Base-by-base conservation (phyloP, 1,139 yeast genomes). In the Blastobotrys elegans region DNA sequence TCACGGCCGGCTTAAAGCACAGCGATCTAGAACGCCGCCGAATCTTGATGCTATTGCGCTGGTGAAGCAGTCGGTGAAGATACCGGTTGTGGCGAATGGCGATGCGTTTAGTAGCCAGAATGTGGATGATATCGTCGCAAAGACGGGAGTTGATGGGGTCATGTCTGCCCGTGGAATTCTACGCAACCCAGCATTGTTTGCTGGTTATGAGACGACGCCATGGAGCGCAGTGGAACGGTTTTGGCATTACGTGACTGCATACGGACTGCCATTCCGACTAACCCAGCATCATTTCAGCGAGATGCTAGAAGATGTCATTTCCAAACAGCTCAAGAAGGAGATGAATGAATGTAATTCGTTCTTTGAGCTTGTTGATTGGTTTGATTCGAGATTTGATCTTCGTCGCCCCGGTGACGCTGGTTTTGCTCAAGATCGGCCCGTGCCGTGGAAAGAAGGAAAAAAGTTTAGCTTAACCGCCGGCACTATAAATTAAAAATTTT, bases 131-230 rank as follows among this genome's bases (percentile, higher is more conserved):
- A 89, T 90, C 29, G 79, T 79, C 0, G 70, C 76, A 16, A 64
- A 64, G 42, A 89, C 97, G 0, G 84, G 84, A 0, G 89, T 80
- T 30, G 94, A 88, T 61, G 98, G 97, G 5, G 85, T 92, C 5
- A 92, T 92, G 98, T 85, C 97, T 1, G 98, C 88, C 1, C 71
- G 98, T 54, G 98, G 98, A 0, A 72, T 88, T 2, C 70, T 92
- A 47, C 72, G 78, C 29, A 92, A 92, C 61, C 98, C 98, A 0
- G 96, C 92, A 0, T 62, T 92, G 53, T 92, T 92, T 67, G 76
- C 85, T 3, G 96, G 95, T 0, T 76, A 67, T 60, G 68, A 70
- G 0, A 71, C 69, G 44, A 83, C 96, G 2, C 97, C 97, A 1
- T 92, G 97, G 97, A 76, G 82, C 6, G 92, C 95, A 4, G 71